These are phyloP conservation scores for Globisporangium megalacanthum DNA, from an alignment of 352 stramenopile species.

Conservation along the genomic window DNA sequence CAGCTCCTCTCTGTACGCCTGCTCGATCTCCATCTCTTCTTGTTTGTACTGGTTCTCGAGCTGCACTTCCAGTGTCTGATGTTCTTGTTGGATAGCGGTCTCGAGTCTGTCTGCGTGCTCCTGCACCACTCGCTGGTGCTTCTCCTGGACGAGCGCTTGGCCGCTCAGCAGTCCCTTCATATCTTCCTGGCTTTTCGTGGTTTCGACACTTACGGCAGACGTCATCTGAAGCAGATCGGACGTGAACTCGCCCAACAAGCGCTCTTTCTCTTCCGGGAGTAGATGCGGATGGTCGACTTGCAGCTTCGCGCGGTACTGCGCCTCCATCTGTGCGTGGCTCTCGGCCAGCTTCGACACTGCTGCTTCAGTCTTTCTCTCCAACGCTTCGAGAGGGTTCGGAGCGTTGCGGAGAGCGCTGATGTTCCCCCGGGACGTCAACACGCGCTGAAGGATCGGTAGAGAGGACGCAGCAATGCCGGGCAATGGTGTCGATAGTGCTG, in stretches of 20 bases:
- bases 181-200: constrained; percentile 35
- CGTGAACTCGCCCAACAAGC: constrained; percentile 45
- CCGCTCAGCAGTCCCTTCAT: constrained; percentile 29
- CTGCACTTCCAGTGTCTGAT: constrained; percentile 24
- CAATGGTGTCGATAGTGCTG: too few relatives aligned
- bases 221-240: constrained; percentile 39
- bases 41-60: constrained; percentile 39
- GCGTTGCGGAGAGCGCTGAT: not conserved
- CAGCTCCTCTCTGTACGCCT: constrained; percentile 47
- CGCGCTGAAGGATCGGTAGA: too few relatives aligned
- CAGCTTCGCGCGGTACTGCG: constrained; percentile 38
- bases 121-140: constrained; percentile 14
- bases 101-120: constrained; percentile 13
- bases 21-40: constrained; percentile 42
- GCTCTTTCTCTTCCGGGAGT: constrained; percentile 36
- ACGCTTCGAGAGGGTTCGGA: not conserved
- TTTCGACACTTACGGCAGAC: constrained; percentile 41
- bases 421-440: not conserved
- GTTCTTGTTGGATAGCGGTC: constrained; percentile 12
- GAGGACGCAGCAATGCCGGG: too few relatives aligned
- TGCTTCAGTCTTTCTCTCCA: constrained; percentile 6
- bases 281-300: constrained; percentile 37
- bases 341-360: constrained; percentile 8
- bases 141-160: constrained; percentile 21
- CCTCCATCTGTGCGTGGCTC: constrained; percentile 21